phyloP scores from a whole-genome alignment of 495 filamentous ascomycete genomes.

The Staphylotrichum tortipilum region DNA sequence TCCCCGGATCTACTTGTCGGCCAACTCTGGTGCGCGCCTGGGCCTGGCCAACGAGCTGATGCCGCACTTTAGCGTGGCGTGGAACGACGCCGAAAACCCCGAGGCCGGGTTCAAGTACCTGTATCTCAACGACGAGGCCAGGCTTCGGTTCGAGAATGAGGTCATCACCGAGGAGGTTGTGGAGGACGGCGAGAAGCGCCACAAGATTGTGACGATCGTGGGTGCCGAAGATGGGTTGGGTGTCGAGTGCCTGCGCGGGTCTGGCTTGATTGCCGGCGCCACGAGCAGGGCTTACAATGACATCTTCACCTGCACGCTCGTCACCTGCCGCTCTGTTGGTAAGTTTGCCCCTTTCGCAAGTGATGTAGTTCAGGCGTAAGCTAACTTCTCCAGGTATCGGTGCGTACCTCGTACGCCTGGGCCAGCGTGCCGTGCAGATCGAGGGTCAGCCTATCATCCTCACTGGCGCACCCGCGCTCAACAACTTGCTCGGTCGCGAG shows the following conservation, averaged over 20 bases:
- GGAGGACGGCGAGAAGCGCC: constrained; percentile 80
- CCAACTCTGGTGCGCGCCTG: constrained; percentile 98
- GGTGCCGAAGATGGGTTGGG: constrained; percentile 93
- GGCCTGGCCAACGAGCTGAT: constrained; percentile 96
- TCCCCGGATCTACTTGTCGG: constrained; percentile 93
- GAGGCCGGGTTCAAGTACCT: constrained; percentile 96
- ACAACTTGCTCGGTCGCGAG: constrained; percentile 95
- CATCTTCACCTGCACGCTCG: constrained; percentile 97
- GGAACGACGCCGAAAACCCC: constrained; percentile 77
- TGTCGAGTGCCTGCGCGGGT: constrained; percentile 95
- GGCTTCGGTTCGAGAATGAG: constrained; percentile 79
- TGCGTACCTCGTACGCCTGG: constrained; percentile 94
- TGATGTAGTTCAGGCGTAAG: background rate
- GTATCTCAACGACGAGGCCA: constrained; percentile 82
- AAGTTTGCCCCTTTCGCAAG: constrained; percentile 22
- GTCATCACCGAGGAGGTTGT: constrained; percentile 83
- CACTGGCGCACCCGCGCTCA: constrained; percentile 93
- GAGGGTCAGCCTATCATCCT: constrained; percentile 99
- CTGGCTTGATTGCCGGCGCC: constrained; percentile 94
- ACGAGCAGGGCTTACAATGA: constrained; percentile 96
- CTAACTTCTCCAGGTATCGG: constrained; percentile 62
- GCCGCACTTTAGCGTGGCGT: constrained; percentile 91
- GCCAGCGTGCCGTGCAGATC: constrained; percentile 96
- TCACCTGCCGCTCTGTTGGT: constrained; percentile 94
- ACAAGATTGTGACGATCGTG: constrained; percentile 91